Conservation (phyloP, 192 early-diverging fungal species). For the Chytriomyces sp. region DNA sequence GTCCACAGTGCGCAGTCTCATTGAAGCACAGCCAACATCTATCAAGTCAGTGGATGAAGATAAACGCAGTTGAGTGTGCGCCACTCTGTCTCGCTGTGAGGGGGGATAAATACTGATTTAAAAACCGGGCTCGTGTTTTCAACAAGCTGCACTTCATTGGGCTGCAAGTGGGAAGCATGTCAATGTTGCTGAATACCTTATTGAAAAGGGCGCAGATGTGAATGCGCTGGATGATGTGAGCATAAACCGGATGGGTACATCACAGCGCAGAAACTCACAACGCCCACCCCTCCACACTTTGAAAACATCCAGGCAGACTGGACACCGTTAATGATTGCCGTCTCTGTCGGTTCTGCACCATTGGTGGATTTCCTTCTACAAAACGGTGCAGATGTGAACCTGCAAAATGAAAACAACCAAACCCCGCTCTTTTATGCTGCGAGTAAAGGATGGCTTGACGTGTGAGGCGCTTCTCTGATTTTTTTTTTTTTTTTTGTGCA, state of each 20-base stretch:
- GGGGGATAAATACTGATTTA: neutral
- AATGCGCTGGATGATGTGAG: conserved; percentile 35
- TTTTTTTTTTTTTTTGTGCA: too few relatives aligned
- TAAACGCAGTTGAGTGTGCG: conserved; percentile 8
- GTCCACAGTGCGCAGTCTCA: conserved; percentile 1
- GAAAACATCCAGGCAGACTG: conserved; percentile 31
- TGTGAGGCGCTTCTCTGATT: conserved; percentile 23
- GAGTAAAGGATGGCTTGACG: conserved; percentile 41
- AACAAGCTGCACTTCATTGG: conserved; percentile 47
- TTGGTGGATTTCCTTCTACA: conserved; percentile 37
- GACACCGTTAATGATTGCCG: conserved; percentile 52
- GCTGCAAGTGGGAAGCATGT: conserved; percentile 44
- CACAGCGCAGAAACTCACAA: neutral
- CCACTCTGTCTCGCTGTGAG: neutral
- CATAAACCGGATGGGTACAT: neutral
- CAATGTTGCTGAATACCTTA: conserved; percentile 22
- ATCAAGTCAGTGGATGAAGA: conserved; percentile 38
- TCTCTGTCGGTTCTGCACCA: conserved; percentile 35
- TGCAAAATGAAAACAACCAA: conserved; percentile 37
- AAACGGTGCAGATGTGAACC: conserved; percentile 35
- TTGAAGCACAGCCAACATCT: neutral
- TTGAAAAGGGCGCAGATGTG: conserved; percentile 40
- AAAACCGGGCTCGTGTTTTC: neutral
- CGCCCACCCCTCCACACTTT: neutral
- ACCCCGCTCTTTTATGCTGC: conserved; percentile 52